These are phyloP conservation scores for Petunia hybrid DNA, from an alignment of 305 asterid species.

Conservation along the genomic window DNA sequence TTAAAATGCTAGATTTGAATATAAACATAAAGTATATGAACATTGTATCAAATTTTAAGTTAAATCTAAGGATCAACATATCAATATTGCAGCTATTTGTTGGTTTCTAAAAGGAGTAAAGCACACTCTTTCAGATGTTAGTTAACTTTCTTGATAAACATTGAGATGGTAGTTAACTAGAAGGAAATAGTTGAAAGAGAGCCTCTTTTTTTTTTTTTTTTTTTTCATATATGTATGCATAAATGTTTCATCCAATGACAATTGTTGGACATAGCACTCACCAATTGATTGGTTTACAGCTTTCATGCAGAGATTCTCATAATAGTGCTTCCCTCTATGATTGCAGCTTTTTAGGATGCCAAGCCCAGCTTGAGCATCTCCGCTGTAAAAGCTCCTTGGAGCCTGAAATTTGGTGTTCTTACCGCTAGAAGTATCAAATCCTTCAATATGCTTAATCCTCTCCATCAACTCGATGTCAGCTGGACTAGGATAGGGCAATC, in stretches of 20 bases:
- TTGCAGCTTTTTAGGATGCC: slow-evolving; percentile 77
- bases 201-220: no score
- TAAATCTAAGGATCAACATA: background rate
- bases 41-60: no score
- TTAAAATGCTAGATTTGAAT: no score
- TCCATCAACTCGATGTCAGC: slow-evolving; percentile 90
- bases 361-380: slow-evolving; percentile 67
- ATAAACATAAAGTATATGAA: no score
- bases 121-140: background rate
- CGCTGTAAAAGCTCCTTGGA: slow-evolving; percentile 48
- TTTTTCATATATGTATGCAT: no score
- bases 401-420: slow-evolving; percentile 38
- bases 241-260: background rate
- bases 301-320: slow-evolving; percentile 98
- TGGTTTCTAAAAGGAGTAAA: background rate
- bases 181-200: background rate
- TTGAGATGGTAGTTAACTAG: background rate
- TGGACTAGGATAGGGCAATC: slow-evolving; percentile 94
- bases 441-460: slow-evolving; percentile 91
- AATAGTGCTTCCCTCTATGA: slow-evolving; percentile 86
- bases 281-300: slow-evolving; percentile 97
- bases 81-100: background rate
- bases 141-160: no score
- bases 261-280: slow-evolving; percentile 41
- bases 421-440: slow-evolving; percentile 36